Evolutionary conservation across 1,284 basidiomycete species (phyloP).

Genomic region (Microbotryum intermedium): DNA sequence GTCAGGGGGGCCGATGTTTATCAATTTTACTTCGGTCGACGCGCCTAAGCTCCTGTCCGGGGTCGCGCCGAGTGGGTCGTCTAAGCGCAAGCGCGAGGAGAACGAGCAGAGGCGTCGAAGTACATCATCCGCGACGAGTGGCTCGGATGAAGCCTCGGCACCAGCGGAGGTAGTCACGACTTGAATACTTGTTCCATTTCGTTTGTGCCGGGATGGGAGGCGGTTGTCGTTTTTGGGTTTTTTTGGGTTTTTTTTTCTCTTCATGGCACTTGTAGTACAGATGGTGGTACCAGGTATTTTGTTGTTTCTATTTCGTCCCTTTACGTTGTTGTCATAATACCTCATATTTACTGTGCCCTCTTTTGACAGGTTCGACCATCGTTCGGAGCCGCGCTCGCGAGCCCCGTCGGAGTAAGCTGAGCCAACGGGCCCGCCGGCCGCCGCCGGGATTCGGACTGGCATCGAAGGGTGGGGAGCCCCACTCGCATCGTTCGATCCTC

Average conservation of each 20-base stretch:
- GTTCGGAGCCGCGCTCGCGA: too few species aligned
- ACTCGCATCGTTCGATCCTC: too few species aligned
- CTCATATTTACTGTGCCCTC: too few species aligned
- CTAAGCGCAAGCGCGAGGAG: slow-evolving; percentile 31
- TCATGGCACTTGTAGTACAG: not conserved
- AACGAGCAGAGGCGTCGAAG: slow-evolving; percentile 6
- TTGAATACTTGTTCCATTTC: not conserved
- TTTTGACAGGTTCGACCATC: too few species aligned
- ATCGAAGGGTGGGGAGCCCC: too few species aligned
- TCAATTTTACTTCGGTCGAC: slow-evolving; percentile 35
- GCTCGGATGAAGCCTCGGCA: not conserved
- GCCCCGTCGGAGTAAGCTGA: too few species aligned
- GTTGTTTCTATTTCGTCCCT: too few species aligned
- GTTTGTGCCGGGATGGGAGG: not conserved
- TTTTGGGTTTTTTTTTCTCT: not conserved
- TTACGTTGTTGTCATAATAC: too few species aligned
- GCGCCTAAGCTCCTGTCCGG: slow-evolving; percentile 29
- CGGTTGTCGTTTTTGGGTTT: not conserved
- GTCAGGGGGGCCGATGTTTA: slow-evolving; percentile 20
- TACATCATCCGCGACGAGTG: not conserved
- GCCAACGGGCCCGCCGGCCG: too few species aligned
- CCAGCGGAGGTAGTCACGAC: not conserved
- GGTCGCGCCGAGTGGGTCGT: slow-evolving; percentile 34
- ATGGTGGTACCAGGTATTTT: too few species aligned
- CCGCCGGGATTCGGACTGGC: too few species aligned